Evolutionary conservation across 2,329 filamentous ascomycete genomes (phyloP).

Genomic region (Hypoxylon rubiginosum): DNA sequence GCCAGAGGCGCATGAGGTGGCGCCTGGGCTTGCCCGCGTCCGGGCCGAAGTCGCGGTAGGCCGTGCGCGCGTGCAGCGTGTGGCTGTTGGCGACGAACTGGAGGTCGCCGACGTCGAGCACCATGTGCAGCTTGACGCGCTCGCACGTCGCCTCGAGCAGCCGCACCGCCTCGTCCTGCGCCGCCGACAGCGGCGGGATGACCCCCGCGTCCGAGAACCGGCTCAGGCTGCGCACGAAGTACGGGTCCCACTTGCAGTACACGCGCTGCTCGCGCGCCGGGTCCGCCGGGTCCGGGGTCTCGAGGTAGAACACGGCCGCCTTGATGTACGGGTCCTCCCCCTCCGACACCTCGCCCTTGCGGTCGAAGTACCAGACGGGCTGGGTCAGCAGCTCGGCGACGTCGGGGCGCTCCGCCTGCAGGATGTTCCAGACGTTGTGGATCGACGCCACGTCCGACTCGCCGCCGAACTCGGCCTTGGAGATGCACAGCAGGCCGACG

Average conservation of each 20-base stretch:
- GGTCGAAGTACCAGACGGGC: slow-evolving; percentile 92
- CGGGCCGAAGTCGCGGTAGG: slow-evolving; percentile 76
- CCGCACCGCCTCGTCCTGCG: slow-evolving; percentile 75
- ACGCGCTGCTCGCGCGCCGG: slow-evolving; percentile 72
- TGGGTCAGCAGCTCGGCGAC: slow-evolving; percentile 80
- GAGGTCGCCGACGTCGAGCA: slow-evolving; percentile 88
- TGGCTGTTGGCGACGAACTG: slow-evolving; percentile 88
- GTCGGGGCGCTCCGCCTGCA: slow-evolving; percentile 81
- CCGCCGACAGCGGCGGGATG: slow-evolving; percentile 78
- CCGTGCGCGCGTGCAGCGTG: slow-evolving; percentile 84
- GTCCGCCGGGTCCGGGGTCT: slow-evolving; percentile 61
- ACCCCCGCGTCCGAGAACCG: slow-evolving; percentile 80
- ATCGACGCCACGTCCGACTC: slow-evolving; percentile 85
- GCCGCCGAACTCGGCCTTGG: slow-evolving; percentile 82
- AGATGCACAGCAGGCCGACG: slow-evolving; percentile 85
- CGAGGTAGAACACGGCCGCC: slow-evolving; percentile 81
- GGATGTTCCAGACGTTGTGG: slow-evolving; percentile 84
- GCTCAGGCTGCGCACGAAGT: slow-evolving; percentile 82
- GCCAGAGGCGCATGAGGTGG: slow-evolving; percentile 87
- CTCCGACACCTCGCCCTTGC: slow-evolving; percentile 83
- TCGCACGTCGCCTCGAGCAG: slow-evolving; percentile 83
- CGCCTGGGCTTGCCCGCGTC: slow-evolving; percentile 75
- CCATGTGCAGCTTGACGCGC: slow-evolving; percentile 82
- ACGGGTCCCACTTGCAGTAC: slow-evolving; percentile 91
- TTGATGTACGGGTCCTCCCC: slow-evolving; percentile 82